Evolutionary conservation across 2,329 filamentous ascomycete genomes (phyloP), one percentile per base, ranked within the genome.

Genomic region (Blastomyces gilchristii): DNA sequence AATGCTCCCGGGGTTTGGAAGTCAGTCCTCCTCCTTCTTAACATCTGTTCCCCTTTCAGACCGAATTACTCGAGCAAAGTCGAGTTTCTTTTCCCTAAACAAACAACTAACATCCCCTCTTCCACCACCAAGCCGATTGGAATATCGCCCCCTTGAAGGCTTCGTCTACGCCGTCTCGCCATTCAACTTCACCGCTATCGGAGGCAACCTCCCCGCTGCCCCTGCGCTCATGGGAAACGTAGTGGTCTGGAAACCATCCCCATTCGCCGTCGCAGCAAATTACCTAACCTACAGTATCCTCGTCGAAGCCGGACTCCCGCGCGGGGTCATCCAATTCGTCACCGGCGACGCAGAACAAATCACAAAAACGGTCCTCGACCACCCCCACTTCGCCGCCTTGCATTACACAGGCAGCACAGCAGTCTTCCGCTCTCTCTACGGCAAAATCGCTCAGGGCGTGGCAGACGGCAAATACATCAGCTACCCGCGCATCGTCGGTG

Each of bases 111-210:
- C 18, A 34, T n/a, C 3, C 8, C 34, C 53, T 12, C 31, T 18
- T 22, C 16, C 18, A 8, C 41, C 34, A 28, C 22, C 9, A 64
- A 82, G 81, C 78, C 85, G 92, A 52, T 83, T 91, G 65, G 92
- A 97, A 78, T 87, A 96, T 81, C 84, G 92, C 49, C 87, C 93
- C 22, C 84, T 97, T 2, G 92, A 97, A 76, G 92, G 92, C 22
- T 97, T 97, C 75, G 91, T 97, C 66, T 97, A 97, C 74, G 93
- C 92, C 45, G 86, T 97, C 70, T 90, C 87, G 64, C 92, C 92
- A 53, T 97, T 97, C 83, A 97, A 97, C 81, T 97, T 97, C 79
- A 97, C 92, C 28, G 92, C 92, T 66, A 96, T 97, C 69, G 91
- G 87, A 12, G 93, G 88, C 63, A 97, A 96, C 78, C 81, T 97